Conservation (phyloP, 495 filamentous ascomycete species). For the Umbilicaria muhlenbergii region DNA sequence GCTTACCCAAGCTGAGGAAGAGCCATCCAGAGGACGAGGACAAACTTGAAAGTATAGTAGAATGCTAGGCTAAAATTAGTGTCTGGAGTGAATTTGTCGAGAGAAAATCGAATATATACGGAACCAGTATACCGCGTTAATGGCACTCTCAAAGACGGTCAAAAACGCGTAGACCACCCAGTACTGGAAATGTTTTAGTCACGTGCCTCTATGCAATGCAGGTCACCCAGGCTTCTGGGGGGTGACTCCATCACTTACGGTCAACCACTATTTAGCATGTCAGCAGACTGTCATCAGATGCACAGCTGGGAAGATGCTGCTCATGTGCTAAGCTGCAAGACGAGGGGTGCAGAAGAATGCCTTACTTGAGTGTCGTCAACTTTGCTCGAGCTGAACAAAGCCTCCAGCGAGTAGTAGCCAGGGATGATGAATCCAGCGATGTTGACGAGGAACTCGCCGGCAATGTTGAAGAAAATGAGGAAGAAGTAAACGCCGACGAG, state of each 20-base stretch:
- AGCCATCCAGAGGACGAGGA: slow-evolving; percentile 90
- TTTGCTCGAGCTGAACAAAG: slow-evolving; percentile 69
- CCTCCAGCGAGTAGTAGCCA: slow-evolving; percentile 87
- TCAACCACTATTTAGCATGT: slow-evolving; percentile 38
- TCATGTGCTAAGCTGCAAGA: slow-evolving; percentile 7
- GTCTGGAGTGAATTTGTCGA: background rate
- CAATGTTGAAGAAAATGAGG: slow-evolving; percentile 98
- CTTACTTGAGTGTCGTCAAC: slow-evolving; percentile 81
- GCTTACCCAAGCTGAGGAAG: slow-evolving; percentile 84
- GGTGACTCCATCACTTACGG: slow-evolving; percentile 30
- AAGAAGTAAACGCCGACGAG: slow-evolving; percentile 82
- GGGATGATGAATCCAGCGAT: slow-evolving; percentile 87
- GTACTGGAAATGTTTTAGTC: slow-evolving; percentile 44
- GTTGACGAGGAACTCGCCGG: slow-evolving; percentile 92
- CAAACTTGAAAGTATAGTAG: slow-evolving; percentile 99
- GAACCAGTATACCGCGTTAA: slow-evolving; percentile 98
- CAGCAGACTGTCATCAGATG: slow-evolving; percentile 1
- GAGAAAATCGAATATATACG: slow-evolving; percentile 33
- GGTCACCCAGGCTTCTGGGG: background rate
- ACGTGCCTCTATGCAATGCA: slow-evolving; percentile 5
- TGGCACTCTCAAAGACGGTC: slow-evolving; percentile 80
- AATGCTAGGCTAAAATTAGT: slow-evolving; percentile 40
- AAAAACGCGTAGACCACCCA: slow-evolving; percentile 95
- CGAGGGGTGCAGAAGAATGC: slow-evolving; percentile 1
- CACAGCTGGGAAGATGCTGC: background rate